phyloP scores from a whole-genome alignment of 768 basidiomycete species.

The Asterophora lycoperdoides region DNA sequence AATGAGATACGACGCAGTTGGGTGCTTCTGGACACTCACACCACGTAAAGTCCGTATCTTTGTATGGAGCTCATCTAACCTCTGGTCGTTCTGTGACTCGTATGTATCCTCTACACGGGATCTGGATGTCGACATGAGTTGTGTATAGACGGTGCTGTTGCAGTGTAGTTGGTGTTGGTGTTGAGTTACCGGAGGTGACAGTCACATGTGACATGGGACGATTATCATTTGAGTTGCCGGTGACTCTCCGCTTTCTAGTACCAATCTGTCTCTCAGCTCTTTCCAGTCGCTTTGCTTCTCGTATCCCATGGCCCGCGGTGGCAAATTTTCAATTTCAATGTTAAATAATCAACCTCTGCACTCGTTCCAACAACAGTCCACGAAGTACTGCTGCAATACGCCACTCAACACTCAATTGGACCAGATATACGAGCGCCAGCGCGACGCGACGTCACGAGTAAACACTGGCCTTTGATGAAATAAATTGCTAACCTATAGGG shows the following conservation, averaged over 20 bases:
- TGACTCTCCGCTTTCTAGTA: not conserved
- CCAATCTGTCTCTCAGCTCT: too few species aligned
- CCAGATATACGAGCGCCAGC: too few species aligned
- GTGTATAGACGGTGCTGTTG: not conserved
- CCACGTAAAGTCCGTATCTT: conserved; percentile 79
- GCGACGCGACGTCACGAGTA: too few species aligned
- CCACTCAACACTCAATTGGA: too few species aligned
- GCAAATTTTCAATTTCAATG: too few species aligned
- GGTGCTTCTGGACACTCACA: conserved; percentile 36
- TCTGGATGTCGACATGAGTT: conserved; percentile 40
- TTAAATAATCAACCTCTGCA: too few species aligned
- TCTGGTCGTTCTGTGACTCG: conserved; percentile 81
- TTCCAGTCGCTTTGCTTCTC: too few species aligned
- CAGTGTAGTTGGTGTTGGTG: not conserved
- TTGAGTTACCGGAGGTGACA: not conserved
- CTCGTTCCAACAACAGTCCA: too few species aligned
- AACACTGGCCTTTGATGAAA: too few species aligned
- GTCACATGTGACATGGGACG: not conserved
- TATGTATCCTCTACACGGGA: conserved; percentile 64
- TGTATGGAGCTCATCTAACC: conserved; percentile 78
- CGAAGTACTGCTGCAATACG: too few species aligned
- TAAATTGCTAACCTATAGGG: too few species aligned
- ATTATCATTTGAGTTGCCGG: not conserved
- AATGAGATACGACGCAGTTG: not conserved
- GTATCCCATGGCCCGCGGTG: too few species aligned